Conservation (phyloP, 768 basidiomycete species). For the Pulveroboletus sp. region DNA sequence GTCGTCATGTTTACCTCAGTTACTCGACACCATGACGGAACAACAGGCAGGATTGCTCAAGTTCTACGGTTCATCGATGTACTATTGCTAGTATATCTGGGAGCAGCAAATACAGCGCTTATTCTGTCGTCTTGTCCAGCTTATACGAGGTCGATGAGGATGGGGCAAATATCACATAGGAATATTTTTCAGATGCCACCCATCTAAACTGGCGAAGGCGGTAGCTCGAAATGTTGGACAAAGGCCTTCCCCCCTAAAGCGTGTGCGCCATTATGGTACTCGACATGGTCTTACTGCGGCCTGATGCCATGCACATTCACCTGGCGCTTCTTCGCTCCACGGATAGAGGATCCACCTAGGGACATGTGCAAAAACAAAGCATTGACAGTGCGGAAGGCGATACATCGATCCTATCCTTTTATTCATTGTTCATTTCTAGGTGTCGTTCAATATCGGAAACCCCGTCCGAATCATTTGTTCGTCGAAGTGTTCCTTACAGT, state of each 20-base stretch:
- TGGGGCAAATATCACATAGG: constrained; percentile 25
- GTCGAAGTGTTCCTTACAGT: constrained; percentile 14
- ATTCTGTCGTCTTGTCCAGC: constrained; percentile 19
- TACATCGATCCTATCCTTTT: neutral
- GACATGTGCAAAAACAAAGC: constrained; percentile 5
- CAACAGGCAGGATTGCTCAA: constrained; percentile 8
- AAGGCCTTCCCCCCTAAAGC: constrained; percentile 14
- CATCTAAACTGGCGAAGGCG: constrained; percentile 27
- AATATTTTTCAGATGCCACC: neutral
- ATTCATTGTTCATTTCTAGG: constrained; percentile 6
- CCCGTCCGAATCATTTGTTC: constrained; percentile 29
- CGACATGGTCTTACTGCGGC: neutral
- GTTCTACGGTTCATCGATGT: constrained; percentile 17
- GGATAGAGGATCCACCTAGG: constrained; percentile 23
- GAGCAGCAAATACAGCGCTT: constrained; percentile 3
- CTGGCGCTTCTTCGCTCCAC: constrained; percentile 21
- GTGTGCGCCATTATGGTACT: constrained; percentile 13
- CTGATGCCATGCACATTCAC: neutral
- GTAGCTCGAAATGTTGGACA: constrained; percentile 10
- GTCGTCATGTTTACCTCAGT: neutral
- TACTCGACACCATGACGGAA: neutral
- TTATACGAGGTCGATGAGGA: constrained; percentile 24
- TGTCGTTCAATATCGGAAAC: constrained; percentile 14
- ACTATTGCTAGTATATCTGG: constrained; percentile 18
- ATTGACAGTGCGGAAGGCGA: constrained; percentile 13